Conservation (phyloP, 768 basidiomycete species). For the Lactarius psammicola region DNA sequence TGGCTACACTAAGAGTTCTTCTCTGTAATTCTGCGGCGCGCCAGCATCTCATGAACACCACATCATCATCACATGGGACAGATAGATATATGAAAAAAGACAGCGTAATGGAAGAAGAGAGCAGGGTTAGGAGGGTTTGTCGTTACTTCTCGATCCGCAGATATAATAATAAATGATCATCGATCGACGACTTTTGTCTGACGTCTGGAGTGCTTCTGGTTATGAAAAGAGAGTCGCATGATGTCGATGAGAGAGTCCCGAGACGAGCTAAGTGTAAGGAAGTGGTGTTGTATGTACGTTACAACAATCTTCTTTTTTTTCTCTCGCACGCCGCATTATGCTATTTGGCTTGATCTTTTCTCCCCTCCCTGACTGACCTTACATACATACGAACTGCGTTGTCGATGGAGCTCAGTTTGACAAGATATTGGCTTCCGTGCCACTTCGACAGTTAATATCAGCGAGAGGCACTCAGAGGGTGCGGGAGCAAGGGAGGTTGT, state of each 20-base stretch:
- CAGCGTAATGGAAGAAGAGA: background rate
- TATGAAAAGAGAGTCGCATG: no score
- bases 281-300: no score
- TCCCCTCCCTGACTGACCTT: no score
- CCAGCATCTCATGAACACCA: no score
- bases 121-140: background rate
- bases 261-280: no score
- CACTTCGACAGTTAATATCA: background rate
- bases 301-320: background rate
- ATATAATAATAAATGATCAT: background rate
- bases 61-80: background rate
- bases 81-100: background rate
- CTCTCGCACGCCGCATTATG: background rate
- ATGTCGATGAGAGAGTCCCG: background rate
- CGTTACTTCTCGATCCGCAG: background rate
- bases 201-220: background rate
- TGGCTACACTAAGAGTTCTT: background rate
- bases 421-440: background rate
- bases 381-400: no score
- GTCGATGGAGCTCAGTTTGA: background rate
- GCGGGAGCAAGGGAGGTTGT: background rate
- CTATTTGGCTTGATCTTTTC: background rate
- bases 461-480: background rate
- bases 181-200: background rate
- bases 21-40: no score